Evolutionary conservation across 2,329 filamentous ascomycete genomes (phyloP).

Genomic region (Hypomyces perniciosus): DNA sequence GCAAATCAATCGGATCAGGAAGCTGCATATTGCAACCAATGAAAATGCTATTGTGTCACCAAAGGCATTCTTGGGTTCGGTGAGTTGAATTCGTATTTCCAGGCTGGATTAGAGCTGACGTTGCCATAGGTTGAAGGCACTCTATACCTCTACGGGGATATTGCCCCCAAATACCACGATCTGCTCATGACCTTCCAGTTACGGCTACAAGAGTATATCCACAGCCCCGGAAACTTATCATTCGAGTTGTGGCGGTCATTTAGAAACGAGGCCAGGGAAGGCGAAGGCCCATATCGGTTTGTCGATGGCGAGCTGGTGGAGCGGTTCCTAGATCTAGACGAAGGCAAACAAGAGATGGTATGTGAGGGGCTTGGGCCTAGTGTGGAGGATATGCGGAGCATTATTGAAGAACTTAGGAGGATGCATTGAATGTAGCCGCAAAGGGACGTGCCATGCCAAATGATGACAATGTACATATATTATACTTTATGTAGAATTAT

Average conservation of each 20-base stretch:
- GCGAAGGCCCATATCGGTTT: conserved; percentile 76
- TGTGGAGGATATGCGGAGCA: conserved; percentile 56
- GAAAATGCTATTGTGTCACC: conserved; percentile 66
- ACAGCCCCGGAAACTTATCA: conserved; percentile 64
- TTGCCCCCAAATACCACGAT: conserved; percentile 66
- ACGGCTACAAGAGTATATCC: conserved; percentile 59
- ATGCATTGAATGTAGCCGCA: conserved; percentile 43
- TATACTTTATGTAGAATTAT: neutral
- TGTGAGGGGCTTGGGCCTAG: conserved; percentile 52
- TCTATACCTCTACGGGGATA: conserved; percentile 82
- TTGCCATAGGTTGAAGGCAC: conserved; percentile 70
- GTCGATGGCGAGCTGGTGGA: conserved; percentile 91
- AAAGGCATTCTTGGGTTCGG: conserved; percentile 81
- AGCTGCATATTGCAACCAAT: conserved; percentile 60
- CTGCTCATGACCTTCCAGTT: conserved; percentile 76
- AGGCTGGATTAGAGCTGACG: neutral
- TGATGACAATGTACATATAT: neutral
- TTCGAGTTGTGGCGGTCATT: conserved; percentile 82
- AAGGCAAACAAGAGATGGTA: conserved; percentile 47
- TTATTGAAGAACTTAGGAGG: conserved; percentile 57
- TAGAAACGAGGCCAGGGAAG: conserved; percentile 64
- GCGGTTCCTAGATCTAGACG: conserved; percentile 67
- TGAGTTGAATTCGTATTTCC: conserved; percentile 37
- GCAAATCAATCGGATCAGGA: conserved; percentile 83
- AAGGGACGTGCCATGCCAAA: neutral